Percentiles rank a stretch among this genome's conserved stretches.
These are phyloP conservation scores for Ogataea chonburiensis DNA, from an alignment of 805 yeast genomes.

Conservation along the genomic window DNA sequence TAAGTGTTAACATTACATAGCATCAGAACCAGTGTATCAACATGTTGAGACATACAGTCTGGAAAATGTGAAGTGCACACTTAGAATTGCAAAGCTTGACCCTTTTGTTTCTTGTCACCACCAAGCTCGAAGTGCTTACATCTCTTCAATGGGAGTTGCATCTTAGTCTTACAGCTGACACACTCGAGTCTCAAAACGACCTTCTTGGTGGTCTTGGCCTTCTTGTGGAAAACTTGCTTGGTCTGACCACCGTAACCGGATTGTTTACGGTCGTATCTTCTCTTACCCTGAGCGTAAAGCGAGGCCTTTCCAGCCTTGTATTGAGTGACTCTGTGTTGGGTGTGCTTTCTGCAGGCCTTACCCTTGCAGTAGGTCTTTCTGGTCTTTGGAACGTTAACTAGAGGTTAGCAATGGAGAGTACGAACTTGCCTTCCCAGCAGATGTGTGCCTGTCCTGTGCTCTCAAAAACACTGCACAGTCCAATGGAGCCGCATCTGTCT, in stretches of 20 bases:
- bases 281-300: conserved; percentile 99
- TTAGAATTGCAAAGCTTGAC: conserved; percentile 99
- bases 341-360: conserved; percentile 98
- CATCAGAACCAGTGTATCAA: conserved; percentile 5
- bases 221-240: conserved; percentile 99
- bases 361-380: conserved; percentile 99
- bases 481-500: too few species aligned
- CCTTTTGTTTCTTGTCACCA: conserved; percentile 99
- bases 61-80: conserved; percentile 29
- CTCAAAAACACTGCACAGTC: too few species aligned
- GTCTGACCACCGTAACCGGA: conserved; percentile 99
- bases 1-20: conserved; percentile 13
- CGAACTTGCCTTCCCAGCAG: neutral
- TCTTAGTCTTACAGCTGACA: conserved; percentile 97
- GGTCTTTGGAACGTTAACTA: conserved; percentile 99
- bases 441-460: too few species aligned
- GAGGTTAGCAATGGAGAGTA: conserved; percentile 9
- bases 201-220: conserved; percentile 99
- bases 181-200: conserved; percentile 99
- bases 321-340: conserved; percentile 99
- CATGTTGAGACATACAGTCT: conserved; percentile 5
- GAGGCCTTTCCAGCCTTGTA: conserved; percentile 99
- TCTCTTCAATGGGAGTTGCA: conserved; percentile 97
- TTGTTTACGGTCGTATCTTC: conserved; percentile 99
- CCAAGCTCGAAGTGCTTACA: conserved; percentile 99